Base-by-base conservation (phyloP, 2,329 filamentous ascomycete genomes). In the Xylaria hypoxylon region DNA sequence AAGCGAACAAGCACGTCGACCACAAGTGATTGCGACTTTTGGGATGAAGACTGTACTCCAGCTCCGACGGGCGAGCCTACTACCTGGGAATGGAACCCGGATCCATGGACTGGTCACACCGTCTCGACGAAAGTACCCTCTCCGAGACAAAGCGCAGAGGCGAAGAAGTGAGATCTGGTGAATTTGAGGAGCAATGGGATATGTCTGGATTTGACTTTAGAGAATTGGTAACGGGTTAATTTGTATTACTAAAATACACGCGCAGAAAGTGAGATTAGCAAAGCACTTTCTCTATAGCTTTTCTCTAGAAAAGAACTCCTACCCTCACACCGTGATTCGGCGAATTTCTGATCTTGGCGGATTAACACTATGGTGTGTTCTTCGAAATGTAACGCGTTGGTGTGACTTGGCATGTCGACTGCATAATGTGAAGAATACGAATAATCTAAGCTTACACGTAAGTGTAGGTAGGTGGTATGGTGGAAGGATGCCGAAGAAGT, bases 21-120 rank as follows among this genome's bases (percentile, higher is more conserved):
- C 4, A 59, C 51, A 7, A 59, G 47, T 10, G 59, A 67, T 0
- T 67, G 63, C 45, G 64, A 57, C 26, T 52, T 65, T 19, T 50
- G 56, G 60, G 59, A 52, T 11, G 44, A 44, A 0, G 63, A 64
- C 56, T 67, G 63, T 38, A 55, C 19, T 8, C 44, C 59, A 22
- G 28, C 19, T 17, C 45, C 5, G 2, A 52, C 64, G 6, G 42
- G 4, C 10, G 40, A 44, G 26, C 40, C 28, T 22, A 69, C 57
- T 1, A 62, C 51, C 2, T 50, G n/a, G 59, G 59, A 50, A 22
- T 55, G 35, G 48, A 50, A 38, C 28, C 24, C 64, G 3, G 51
- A 57, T 15, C 48, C 63, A n/a, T 61, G 52, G 60, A 58, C 57
- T 28, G 50, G 35, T 8, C 62, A 63, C 31, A 60, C 63, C 2